These are phyloP conservation scores for Penicillium hesseltinei DNA, from an alignment of 2,329 filamentous ascomycete genomes.

Conservation along the genomic window DNA sequence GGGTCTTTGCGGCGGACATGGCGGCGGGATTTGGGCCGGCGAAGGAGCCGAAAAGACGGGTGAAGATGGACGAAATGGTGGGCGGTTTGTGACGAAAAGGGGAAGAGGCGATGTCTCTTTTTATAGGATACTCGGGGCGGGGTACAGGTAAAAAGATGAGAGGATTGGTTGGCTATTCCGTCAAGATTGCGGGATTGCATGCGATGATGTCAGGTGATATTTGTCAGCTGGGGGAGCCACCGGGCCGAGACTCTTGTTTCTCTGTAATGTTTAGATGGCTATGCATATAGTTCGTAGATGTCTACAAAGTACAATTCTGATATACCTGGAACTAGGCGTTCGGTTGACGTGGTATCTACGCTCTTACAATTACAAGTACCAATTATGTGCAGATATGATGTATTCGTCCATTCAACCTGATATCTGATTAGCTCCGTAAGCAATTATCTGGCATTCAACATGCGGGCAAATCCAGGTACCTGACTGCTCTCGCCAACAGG, in stretches of 20 bases:
- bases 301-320: not conserved
- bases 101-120: constrained; percentile 33
- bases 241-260: not conserved
- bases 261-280: not conserved
- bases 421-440: not conserved
- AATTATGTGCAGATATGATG: not conserved
- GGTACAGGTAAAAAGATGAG: not conserved
- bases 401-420: constrained; percentile 4
- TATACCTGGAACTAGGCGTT: not conserved
- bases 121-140: constrained; percentile 1
- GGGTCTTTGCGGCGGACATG: constrained; percentile 80
- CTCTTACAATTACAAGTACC: not conserved
- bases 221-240: constrained; percentile 12
- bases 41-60: constrained; percentile 66
- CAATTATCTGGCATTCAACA: not conserved
- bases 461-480: not conserved
- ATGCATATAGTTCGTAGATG: not conserved
- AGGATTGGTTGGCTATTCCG: not conserved
- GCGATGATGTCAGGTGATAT: constrained; percentile 27
- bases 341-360: not conserved
- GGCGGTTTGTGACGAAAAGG: constrained; percentile 26
- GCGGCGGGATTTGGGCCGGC: constrained; percentile 57
- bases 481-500: not conserved
- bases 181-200: constrained; percentile 8
- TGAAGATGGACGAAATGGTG: constrained; percentile 67